A percentile compares a stretch with the other conserved stretches of the same genome.
phyloP scores from a whole-genome alignment of 2,329 filamentous ascomycete species.

The Trichophyton schoenleinii region DNA sequence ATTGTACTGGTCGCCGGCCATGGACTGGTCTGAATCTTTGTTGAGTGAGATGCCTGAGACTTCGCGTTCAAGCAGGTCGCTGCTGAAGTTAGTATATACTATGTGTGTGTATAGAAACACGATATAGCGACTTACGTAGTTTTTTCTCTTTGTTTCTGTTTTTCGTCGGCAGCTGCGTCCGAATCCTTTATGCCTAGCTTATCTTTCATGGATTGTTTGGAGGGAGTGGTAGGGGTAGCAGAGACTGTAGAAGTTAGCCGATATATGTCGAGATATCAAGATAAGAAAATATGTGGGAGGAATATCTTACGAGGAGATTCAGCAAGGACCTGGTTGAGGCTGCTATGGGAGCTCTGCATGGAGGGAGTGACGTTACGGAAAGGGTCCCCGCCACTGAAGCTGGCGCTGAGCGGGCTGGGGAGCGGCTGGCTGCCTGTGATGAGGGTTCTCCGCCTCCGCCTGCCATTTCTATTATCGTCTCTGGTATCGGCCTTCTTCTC shows the following conservation, averaged over 20 bases:
- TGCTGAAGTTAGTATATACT: constrained; percentile 23
- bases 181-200: constrained; percentile 41
- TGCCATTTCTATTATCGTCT: constrained; percentile 83
- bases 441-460: constrained; percentile 76
- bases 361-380: constrained; percentile 46
- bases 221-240: constrained; percentile 41
- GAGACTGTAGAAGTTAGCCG: constrained; percentile 21
- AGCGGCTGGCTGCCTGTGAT: constrained; percentile 96
- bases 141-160: constrained; percentile 78
- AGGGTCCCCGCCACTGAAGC: constrained; percentile 68
- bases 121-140: constrained; percentile 58
- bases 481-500: constrained; percentile 53
- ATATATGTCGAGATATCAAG: no score
- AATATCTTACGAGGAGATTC: constrained; percentile 51
- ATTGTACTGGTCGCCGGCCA: constrained; percentile 41
- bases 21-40: constrained; percentile 56
- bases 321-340: constrained; percentile 71
- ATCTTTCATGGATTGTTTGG: constrained; percentile 47
- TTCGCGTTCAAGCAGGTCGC: constrained; percentile 80
- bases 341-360: constrained; percentile 51
- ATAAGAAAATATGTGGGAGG: not conserved
- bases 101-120: no score
- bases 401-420: constrained; percentile 85
- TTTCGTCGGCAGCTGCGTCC: constrained; percentile 45
- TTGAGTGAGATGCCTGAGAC: constrained; percentile 91